Base-by-base conservation (phyloP, 352 stramenopile genomes). In the Saprolegnia diclina region DNA sequence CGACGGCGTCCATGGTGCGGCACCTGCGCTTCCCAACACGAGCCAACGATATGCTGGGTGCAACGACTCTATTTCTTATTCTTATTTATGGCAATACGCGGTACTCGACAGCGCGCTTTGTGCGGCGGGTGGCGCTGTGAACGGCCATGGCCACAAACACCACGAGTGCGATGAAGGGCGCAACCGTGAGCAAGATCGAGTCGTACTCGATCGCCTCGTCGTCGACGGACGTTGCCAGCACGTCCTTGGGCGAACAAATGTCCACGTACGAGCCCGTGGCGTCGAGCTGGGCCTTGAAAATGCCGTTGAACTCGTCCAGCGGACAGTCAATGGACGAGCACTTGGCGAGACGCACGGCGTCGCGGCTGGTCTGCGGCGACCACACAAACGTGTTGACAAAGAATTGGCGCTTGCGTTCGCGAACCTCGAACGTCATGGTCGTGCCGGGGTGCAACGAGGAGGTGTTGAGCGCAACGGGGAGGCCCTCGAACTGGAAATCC, bases 361-460 rank as follows among this genome's bases (percentile, higher is more conserved):
- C 87, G 21, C 80, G 81, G 24, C 68, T 57, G 22, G 73, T 85
- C 70, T 77, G 74, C 2, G 84, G 84, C 14, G 82, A 89, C 84
- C 84, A 92, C 10, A 92, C 78, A 56, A 82, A 92, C 35, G 90
- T 71, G 54, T 79, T 75, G 26, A 92, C 73, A 24, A 90, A 82
- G 67, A 48, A 1, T 35, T 79, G 78, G 11, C 13, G 4, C 13
- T 48, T 48, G 42, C 42, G 42, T 3, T 14, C 42, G 62, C 89
- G 79, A 9, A 92, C 74, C 67, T 92, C 84, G 38, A 92, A 90
- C 70, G 89, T 85, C 16, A 92, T 67, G 67, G 84, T 90, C 50
- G 84, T 89, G 0, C 77, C 84, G 3, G 84, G 82, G 48, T 89
- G 76, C 22, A 92, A 57, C 29, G 84, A 89, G 0, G 82, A 87